A percentile compares a stretch with the other conserved stretches of the same genome.
Evolutionary conservation across 2,329 filamentous ascomycete species (phyloP).

Genomic region (Akanthomyces lecanii): DNA sequence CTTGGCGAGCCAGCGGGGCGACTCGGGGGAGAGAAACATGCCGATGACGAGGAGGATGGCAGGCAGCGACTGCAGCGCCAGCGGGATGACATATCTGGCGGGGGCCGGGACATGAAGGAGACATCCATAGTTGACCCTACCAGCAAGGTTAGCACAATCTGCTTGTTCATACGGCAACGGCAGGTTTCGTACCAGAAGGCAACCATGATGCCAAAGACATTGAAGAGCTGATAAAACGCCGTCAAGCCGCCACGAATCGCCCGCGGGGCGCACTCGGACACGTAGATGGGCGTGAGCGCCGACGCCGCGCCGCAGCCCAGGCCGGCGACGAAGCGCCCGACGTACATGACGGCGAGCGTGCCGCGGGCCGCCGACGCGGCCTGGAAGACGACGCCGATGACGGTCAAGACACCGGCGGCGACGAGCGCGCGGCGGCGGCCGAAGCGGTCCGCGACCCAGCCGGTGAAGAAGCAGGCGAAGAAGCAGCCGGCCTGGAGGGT

Average conservation of each 20-base stretch:
- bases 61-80: slow-evolving; percentile 61
- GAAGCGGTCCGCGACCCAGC: slow-evolving; percentile 49
- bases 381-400: slow-evolving; percentile 61
- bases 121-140: slow-evolving; percentile 53
- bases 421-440: slow-evolving; percentile 56
- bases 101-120: slow-evolving; percentile 43
- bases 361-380: slow-evolving; percentile 50
- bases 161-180: background rate
- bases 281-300: slow-evolving; percentile 41
- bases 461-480: slow-evolving; percentile 55
- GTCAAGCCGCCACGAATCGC: slow-evolving; percentile 49
- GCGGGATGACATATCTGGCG: slow-evolving; percentile 55
- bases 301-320: slow-evolving; percentile 49
- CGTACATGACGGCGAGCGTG: slow-evolving; percentile 58
- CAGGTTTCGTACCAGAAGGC: slow-evolving; percentile 33
- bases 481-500: slow-evolving; percentile 67
- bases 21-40: slow-evolving; percentile 56
- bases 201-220: slow-evolving; percentile 40
- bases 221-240: slow-evolving; percentile 48
- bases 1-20: slow-evolving; percentile 64
- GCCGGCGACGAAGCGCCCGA: slow-evolving; percentile 54
- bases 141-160: slow-evolving; percentile 21
- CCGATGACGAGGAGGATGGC: slow-evolving; percentile 55
- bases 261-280: slow-evolving; percentile 47
- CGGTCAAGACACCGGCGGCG: slow-evolving; percentile 51